These are phyloP conservation scores for Dendrobium nobile DNA, from an alignment of 106 monocot species.

Conservation along the genomic window DNA sequence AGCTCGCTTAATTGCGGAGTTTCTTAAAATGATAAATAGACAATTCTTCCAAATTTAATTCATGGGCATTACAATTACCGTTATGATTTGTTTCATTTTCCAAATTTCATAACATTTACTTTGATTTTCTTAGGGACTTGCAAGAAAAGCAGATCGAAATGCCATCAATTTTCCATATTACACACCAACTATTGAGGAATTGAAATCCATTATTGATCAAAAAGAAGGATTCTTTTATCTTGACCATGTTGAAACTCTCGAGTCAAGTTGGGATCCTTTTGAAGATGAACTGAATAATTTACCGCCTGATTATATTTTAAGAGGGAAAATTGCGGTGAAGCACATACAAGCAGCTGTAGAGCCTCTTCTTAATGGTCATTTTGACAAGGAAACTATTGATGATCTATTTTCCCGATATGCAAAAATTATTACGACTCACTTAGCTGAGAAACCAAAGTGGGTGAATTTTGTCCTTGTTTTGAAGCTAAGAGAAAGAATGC, in stretches of 20 bases:
- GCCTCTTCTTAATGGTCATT: not conserved
- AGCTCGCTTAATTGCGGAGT: no score
- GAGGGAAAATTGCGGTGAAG: slow-evolving; percentile 2
- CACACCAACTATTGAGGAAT: no score
- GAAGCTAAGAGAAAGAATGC: not conserved
- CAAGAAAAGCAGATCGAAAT: not conserved
- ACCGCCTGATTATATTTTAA: not conserved
- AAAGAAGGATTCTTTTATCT: not conserved
- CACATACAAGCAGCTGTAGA: slow-evolving; percentile 8
- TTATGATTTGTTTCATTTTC: no score
- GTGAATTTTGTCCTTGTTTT: not conserved
- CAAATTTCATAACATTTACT: no score
- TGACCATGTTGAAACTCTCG: not conserved
- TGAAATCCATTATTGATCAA: not conserved
- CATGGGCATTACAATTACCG: no score
- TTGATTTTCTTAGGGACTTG: not conserved
- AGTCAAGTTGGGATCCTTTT: slow-evolving; percentile 18
- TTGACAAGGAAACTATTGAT: slow-evolving; percentile 13
- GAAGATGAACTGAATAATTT: slow-evolving; percentile 12
- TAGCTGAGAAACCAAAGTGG: slow-evolving; percentile 10
- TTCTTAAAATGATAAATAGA: no score
- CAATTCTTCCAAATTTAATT: no score
- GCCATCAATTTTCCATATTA: not conserved
- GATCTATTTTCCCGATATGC: slow-evolving; percentile 24
- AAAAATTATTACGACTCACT: slow-evolving; percentile 12